Evolutionary conservation across 2,329 filamentous ascomycete genomes (phyloP).

Genomic region (Colletotrichum sp.): DNA sequence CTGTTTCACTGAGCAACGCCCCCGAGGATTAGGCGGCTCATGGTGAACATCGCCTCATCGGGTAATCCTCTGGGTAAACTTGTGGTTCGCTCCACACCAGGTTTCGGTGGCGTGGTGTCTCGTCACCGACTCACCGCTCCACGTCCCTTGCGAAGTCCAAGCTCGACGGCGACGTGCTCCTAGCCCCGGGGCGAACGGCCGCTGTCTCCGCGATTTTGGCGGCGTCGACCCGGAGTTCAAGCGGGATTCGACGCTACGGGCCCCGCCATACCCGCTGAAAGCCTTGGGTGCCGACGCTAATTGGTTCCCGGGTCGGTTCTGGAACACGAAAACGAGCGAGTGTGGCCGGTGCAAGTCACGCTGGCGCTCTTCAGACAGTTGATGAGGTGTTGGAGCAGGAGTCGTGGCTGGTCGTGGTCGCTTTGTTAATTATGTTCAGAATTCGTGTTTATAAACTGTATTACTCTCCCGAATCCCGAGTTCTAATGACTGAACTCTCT

Average conservation of each 20-base stretch:
- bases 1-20: not conserved
- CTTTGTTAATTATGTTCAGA: not conserved
- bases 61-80: not conserved
- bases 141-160: not conserved
- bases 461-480: not conserved
- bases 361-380: not conserved
- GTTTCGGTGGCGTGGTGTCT: not conserved
- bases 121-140: not conserved
- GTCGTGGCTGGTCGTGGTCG: not conserved
- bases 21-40: not conserved
- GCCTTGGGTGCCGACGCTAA: not conserved
- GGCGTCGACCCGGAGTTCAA: conserved; percentile 17
- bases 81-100: not conserved
- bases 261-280: not conserved
- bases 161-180: not conserved
- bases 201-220: conserved; percentile 3
- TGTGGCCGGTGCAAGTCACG: conserved; percentile 6
- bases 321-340: conserved; percentile 12
- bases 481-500: not conserved
- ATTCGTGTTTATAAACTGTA: not conserved
- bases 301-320: not conserved
- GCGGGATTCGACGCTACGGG: not conserved
- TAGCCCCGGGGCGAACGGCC: not conserved
- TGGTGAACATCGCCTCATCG: rapidly evolving
- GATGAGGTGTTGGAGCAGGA: not conserved